A percentile compares a stretch with the other conserved stretches of the same genome.
Evolutionary conservation across 1,139 yeast species (phyloP).

Genomic region (Kodamaea suecica): DNA sequence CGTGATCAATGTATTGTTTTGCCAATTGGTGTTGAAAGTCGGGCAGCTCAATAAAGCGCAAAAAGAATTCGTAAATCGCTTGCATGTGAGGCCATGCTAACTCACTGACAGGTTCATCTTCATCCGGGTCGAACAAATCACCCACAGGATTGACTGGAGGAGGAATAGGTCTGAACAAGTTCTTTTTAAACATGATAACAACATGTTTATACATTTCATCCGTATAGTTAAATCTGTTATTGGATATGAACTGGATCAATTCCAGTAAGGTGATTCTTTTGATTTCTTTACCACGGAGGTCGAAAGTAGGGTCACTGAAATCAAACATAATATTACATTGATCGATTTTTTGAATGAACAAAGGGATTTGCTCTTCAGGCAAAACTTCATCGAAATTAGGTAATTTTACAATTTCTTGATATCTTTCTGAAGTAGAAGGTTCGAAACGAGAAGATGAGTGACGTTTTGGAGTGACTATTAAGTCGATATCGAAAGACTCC

Average conservation of each 20-base stretch:
- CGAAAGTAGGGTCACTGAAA: conserved; percentile 89
- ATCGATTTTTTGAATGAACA: conserved; percentile 83
- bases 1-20: conserved; percentile 89
- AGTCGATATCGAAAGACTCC: conserved; percentile 45
- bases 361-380: conserved; percentile 76
- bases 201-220: conserved; percentile 90
- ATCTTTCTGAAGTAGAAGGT: conserved; percentile 62
- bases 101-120: conserved; percentile 95
- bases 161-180: conserved; percentile 92
- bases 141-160: conserved; percentile 98
- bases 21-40: conserved; percentile 94
- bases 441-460: conserved; percentile 94
- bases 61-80: conserved; percentile 88
- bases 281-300: conserved; percentile 88
- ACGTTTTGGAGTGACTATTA: conserved; percentile 71
- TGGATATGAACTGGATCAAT: conserved; percentile 80
- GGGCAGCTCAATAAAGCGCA: conserved; percentile 89
- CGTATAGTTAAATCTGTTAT: conserved; percentile 77
- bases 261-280: conserved; percentile 85
- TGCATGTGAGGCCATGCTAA: conserved; percentile 99
- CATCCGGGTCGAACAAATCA: conserved; percentile 95
- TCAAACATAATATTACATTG: conserved; percentile 95
- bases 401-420: conserved; percentile 67
- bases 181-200: conserved; percentile 83
- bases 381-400: conserved; percentile 91